phyloP scores from a whole-genome alignment of 345 rosid species.

The Brassica carinata region DNA sequence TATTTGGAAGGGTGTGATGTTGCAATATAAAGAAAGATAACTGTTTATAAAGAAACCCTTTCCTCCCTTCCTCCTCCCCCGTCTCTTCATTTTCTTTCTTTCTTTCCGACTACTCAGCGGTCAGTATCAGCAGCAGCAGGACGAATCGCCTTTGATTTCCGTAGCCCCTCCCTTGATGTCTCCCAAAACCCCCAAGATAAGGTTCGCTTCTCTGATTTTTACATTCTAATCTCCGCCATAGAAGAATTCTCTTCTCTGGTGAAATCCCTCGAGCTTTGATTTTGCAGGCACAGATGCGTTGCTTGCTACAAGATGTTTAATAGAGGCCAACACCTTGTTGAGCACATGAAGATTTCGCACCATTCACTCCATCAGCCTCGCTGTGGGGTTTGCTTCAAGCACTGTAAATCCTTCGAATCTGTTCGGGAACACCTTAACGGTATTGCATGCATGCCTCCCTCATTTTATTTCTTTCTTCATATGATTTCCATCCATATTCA shows the following conservation, averaged over 20 bases:
- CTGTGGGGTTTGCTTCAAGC: constrained; percentile 70
- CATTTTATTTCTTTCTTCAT: not conserved
- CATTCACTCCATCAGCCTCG: constrained; percentile 77
- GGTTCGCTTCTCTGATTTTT: constrained; percentile 31
- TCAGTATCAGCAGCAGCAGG: not conserved
- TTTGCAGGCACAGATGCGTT: constrained; percentile 61
- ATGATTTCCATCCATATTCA: not conserved
- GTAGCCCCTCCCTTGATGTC: constrained; percentile 26
- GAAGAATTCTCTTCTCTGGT: not conserved
- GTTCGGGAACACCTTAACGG: constrained; percentile 69
- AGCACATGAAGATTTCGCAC: constrained; percentile 74
- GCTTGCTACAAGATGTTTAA: constrained; percentile 81
- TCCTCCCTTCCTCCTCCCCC: not conserved
- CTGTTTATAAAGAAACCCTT: not conserved
- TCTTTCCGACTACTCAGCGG: not conserved
- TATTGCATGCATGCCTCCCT: constrained; percentile 9
- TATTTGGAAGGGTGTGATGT: not conserved
- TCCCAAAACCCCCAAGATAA: constrained; percentile 10
- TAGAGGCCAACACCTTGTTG: constrained; percentile 69
- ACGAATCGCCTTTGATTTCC: not conserved
- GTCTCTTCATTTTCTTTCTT: not conserved
- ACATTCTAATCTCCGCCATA: not conserved
- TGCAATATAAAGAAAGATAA: constrained; percentile 3
- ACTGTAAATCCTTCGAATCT: constrained; percentile 70
- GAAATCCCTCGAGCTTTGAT: not conserved